Evolutionary conservation across 2,329 filamentous ascomycete genomes (phyloP).

Genomic region (Calonectria ilicicola): DNA sequence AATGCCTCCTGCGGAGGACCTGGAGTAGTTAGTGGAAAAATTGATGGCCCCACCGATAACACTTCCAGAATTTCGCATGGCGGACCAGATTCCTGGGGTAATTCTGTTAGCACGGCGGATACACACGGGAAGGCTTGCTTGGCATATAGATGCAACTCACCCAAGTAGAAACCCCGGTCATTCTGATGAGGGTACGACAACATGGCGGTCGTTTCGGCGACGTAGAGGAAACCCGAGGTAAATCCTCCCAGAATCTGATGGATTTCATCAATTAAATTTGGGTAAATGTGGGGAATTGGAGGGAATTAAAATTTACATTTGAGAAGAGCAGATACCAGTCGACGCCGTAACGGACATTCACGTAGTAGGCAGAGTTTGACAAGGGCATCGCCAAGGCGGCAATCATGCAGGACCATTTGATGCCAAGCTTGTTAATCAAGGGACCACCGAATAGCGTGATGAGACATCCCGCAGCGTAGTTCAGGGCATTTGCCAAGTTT

Average conservation of each 20-base stretch:
- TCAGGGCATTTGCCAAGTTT: conserved; percentile 25
- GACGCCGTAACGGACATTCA: conserved; percentile 43
- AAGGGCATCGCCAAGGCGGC: conserved; percentile 49
- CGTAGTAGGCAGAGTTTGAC: conserved; percentile 49
- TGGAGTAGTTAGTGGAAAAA: conserved; percentile 42
- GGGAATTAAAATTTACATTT: conserved; percentile 26
- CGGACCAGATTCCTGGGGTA: conserved; percentile 44
- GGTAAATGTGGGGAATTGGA: neutral
- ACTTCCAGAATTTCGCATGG: conserved; percentile 48
- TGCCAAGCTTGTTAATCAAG: conserved; percentile 53
- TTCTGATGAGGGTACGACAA: conserved; percentile 49
- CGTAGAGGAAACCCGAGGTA: conserved; percentile 45
- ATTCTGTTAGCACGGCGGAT: conserved; percentile 27
- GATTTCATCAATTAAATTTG: neutral
- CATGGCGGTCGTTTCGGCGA: conserved; percentile 51
- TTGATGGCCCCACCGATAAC: conserved; percentile 50
- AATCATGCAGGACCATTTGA: conserved; percentile 51
- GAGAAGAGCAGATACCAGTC: conserved; percentile 48
- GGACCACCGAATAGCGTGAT: conserved; percentile 46
- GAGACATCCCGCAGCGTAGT: conserved; percentile 16
- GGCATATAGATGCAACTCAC: neutral
- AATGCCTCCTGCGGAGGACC: conserved; percentile 17
- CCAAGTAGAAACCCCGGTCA: conserved; percentile 47
- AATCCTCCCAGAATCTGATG: conserved; percentile 26
- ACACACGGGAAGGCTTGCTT: neutral